phyloP scores from a whole-genome alignment of 176 grass and related monocot species.

The Elymus sibiricus region DNA sequence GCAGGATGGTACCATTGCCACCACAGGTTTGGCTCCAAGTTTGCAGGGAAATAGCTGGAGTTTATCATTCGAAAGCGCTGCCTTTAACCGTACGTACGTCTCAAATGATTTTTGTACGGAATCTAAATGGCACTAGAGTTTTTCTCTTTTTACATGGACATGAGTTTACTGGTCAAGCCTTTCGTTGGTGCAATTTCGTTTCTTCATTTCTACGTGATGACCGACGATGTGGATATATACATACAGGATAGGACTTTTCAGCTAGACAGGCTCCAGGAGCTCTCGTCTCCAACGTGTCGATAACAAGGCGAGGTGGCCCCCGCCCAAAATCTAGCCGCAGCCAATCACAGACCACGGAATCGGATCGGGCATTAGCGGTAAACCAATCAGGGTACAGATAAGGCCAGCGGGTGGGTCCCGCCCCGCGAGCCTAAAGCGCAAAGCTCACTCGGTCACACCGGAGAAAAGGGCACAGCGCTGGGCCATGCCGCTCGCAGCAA shows the following conservation, averaged over 20 bases:
- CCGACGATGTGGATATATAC: not conserved
- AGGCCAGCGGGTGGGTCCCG: conserved; percentile 24
- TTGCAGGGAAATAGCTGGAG: not conserved
- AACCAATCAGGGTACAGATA: conserved; percentile 57
- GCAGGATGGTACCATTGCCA: not conserved
- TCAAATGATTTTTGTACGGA: not conserved
- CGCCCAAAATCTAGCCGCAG: conserved; percentile 36
- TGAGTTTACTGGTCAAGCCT: not conserved
- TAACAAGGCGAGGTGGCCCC: conserved; percentile 8
- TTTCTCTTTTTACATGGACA: too few relatives aligned
- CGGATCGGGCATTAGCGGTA: conserved; percentile 20
- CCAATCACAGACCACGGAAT: conserved; percentile 40
- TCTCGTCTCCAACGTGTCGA: conserved; percentile 10
- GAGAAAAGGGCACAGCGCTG: conserved; percentile 24
- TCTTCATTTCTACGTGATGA: not conserved
- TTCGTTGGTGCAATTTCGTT: not conserved
- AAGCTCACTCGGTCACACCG: conserved; percentile 17
- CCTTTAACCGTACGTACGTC: not conserved
- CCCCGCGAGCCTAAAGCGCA: conserved; percentile 25
- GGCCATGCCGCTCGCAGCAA: not conserved
- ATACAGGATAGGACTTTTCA: conserved; percentile 23
- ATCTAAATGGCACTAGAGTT: not conserved
- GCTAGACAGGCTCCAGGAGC: too few relatives aligned
- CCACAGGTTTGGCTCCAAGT: not conserved
- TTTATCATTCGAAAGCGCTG: not conserved